Base-by-base conservation (phyloP, 495 filamentous ascomycete species). In the Gamarada debralockiae region DNA sequence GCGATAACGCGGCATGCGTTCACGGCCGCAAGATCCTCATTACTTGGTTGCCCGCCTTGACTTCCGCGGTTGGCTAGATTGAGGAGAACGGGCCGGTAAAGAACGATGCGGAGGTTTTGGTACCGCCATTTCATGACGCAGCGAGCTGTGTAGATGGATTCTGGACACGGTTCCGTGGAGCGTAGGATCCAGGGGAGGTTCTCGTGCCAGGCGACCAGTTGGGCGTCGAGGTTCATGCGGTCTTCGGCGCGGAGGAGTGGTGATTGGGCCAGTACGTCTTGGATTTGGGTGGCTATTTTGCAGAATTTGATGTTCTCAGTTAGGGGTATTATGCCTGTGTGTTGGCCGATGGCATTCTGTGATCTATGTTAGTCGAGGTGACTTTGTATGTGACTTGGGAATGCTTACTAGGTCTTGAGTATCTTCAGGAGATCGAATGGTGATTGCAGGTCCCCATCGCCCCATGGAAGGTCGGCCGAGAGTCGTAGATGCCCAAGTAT, bases 81-180 rank as follows among this genome's bases (percentile, higher is more conserved):
- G 3, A 92, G 76, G 4, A 92, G 74, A 0, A 84, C 83, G 0
- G 87, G 87, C 1, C 87, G 79, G 63, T 90, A 83, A n/a, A 90
- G 79, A 1, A 90, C 78, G 70, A 90, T 88, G 50, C 87, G 83
- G 48, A 88, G 78, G 59, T 88, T 89, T 62, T 84, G 80, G 65
- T 85, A 90, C 14, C 86, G 77, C 87, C 87, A 92, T 62, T 87
- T 85, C 84, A 90, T 90, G 59, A 90, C 79, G 48, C 82, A 82
- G 50, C 86, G 75, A 0, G 84, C 80, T 50, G 83, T 83, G 53
- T 80, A 78, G 22, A 90, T 78, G 1, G 83, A 79, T 55, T 86
- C 83, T 0, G 85, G 81, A 66, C 85, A 87, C 2, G 84, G 79
- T 57, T 87, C 79, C 24, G 81, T 83, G 12, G 81, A 81, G 50